A percentile compares a stretch with the other conserved stretches of the same genome.
Evolutionary conservation across 306 rosid species (phyloP).

Genomic region (Cicer yamashitae): DNA sequence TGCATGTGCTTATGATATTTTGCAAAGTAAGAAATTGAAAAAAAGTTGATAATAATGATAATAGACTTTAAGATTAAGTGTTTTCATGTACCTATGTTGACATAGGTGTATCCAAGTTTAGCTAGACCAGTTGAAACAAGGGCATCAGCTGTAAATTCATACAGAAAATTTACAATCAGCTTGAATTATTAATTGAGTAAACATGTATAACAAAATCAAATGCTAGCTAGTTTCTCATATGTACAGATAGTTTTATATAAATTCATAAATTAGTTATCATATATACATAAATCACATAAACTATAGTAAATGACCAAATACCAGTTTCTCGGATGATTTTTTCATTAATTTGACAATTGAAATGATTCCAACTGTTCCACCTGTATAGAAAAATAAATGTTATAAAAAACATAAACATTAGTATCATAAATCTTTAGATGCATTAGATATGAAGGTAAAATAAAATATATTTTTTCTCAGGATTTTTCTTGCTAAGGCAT

Average conservation of each 20-base stretch:
- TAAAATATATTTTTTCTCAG: neutral
- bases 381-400: slow-evolving; percentile 47
- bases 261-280: neutral
- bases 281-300: slow-evolving; percentile 9
- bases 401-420: slow-evolving; percentile 3
- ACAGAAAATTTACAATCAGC: slow-evolving; percentile 32
- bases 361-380: slow-evolving; percentile 99
- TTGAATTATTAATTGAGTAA: slow-evolving; percentile 10
- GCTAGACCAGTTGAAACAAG: slow-evolving; percentile 83
- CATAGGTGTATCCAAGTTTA: slow-evolving; percentile 87
- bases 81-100: slow-evolving; percentile 72
- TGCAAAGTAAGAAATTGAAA: neutral
- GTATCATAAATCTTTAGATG: slow-evolving; percentile 10
- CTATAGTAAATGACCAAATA: slow-evolving; percentile 34
- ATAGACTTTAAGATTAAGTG: neutral
- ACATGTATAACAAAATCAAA: neutral
- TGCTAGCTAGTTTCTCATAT: neutral
- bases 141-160: slow-evolving; percentile 81
- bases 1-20: slow-evolving; percentile 17
- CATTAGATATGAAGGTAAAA: neutral
- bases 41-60: neutral
- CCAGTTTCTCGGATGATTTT: slow-evolving; percentile 77
- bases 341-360: slow-evolving; percentile 73
- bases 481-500: neutral
- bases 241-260: neutral